Conservation (phyloP, 164 flowering plant genomes). For the Nelumbo lutea region DNA sequence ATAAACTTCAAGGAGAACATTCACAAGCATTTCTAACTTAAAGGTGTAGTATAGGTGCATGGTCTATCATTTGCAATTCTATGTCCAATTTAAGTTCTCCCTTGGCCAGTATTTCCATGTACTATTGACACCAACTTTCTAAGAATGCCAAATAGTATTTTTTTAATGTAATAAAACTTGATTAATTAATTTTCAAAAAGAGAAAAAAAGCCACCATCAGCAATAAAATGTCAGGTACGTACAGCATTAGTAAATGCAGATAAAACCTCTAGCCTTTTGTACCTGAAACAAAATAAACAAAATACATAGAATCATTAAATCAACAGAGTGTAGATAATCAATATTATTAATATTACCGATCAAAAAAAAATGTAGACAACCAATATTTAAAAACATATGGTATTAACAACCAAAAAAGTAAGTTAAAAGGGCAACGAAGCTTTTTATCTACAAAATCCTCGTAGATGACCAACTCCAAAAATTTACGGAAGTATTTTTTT, state of each 20-base stretch:
- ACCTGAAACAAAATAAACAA: slow-evolving; percentile 47
- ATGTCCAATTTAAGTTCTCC: neutral
- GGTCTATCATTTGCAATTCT: neutral
- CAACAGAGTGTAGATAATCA: neutral
- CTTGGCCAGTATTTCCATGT: neutral
- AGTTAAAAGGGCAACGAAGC: no score
- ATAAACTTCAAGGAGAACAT: neutral
- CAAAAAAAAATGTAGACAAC: no score
- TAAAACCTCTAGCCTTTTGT: slow-evolving; percentile 90
- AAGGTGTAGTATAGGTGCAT: neutral
- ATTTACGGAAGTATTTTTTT: no score
- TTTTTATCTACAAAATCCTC: no score
- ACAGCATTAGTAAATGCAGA: slow-evolving; percentile 99
- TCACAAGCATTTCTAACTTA: neutral
- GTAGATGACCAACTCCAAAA: no score
- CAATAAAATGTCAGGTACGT: slow-evolving; percentile 32
- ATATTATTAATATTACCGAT: no score
- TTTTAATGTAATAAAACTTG: neutral
- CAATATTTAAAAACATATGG: no score
- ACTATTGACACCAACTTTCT: neutral
- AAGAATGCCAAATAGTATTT: neutral
- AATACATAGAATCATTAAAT: neutral
- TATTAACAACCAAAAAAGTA: no score
- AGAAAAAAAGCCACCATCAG: neutral
- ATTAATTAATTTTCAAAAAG: neutral